Base-by-base conservation (phyloP, 2,329 filamentous ascomycete genomes). In the Gaeumannomyces tritici region DNA sequence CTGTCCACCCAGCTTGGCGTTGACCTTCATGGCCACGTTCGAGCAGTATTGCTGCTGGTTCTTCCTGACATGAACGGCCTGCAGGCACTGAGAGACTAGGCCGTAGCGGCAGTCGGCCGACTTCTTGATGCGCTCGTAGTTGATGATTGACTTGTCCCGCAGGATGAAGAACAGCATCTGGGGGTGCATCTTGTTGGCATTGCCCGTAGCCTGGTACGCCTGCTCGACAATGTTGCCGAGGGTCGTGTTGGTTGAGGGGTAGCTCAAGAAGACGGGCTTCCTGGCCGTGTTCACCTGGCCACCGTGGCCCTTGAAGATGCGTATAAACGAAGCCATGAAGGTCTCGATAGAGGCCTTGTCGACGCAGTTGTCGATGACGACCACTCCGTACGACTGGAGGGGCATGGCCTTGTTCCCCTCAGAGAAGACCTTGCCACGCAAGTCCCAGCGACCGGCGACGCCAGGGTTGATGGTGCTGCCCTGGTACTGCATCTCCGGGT, bases 11-110 rank as follows among this genome's bases (percentile, higher is more conserved):
- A 99, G 83, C 78, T 99, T 99, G 4, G 91, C 89, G 69, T 99
- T 98, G 67, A 99, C 86, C 78, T 99, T 99, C 91, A 99, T 95
- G 66, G 87, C 84, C 0, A 99, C 91, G 65, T 99, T 99, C 1
- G 90, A 95, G 69, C 90, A 89, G 74, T 98, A 98, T 69, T 99
- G 95, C 0, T 82, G 82, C 27, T 89, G 85, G 21, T 83, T 84
- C 71, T 88, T 89, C 51, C 77, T 69, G 0, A 93, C 89, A 64
- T 96, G 89, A 0, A 77, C 76, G 2, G 80, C 78, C 66, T 92
- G 87, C n/a, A 98, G 71, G 65, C 93, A 89, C 72, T 98, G 95
- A 0, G 91, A 91, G 0, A 91, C 80, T 18, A 93, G 83, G n/a
- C 89, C 92, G 66, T 86, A 93, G 42, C 90, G 87, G 70, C 90